phyloP scores from a whole-genome alignment of 2,329 filamentous ascomycete genomes.

The Albifimbria verrucaria region DNA sequence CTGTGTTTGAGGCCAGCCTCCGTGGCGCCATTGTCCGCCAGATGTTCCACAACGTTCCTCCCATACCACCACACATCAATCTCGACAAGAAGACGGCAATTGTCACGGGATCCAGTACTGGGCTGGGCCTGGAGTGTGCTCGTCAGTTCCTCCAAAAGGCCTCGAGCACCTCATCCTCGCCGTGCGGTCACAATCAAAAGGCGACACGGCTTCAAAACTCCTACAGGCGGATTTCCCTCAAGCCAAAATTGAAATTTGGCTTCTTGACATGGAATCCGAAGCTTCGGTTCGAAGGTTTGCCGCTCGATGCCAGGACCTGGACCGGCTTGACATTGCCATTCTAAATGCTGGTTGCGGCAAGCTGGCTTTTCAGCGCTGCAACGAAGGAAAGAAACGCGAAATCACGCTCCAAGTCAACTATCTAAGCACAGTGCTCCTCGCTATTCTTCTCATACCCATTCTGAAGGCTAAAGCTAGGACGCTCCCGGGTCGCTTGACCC shows the following conservation, averaged over 20 bases:
- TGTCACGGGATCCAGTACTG: slow-evolving; percentile 41
- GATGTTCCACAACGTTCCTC: slow-evolving; percentile 9
- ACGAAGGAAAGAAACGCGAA: slow-evolving; percentile 30
- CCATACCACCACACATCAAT: slow-evolving; percentile 9
- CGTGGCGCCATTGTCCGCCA: slow-evolving; percentile 6
- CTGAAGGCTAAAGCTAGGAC: slow-evolving; percentile 10
- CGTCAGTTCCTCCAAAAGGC: slow-evolving; percentile 20
- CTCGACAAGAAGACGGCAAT: slow-evolving; percentile 35
- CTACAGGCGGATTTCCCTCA: slow-evolving; percentile 3
- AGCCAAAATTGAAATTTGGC: slow-evolving; percentile 7
- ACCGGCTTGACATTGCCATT: not conserved
- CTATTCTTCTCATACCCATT: not conserved
- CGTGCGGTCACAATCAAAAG: not conserved
- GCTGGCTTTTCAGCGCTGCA: slow-evolving; percentile 8
- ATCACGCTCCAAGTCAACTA: slow-evolving; percentile 35
- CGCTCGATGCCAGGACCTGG: not conserved
- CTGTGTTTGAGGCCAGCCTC: slow-evolving; percentile 6
- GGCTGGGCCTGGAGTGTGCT: slow-evolving; percentile 40
- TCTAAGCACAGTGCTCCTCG: slow-evolving; percentile 23
- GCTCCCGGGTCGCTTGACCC: slow-evolving; percentile 20
- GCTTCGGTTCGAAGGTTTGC: slow-evolving; percentile 1
- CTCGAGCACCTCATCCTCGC: not conserved
- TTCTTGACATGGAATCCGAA: slow-evolving; percentile 8
- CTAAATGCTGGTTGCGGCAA: slow-evolving; percentile 8
- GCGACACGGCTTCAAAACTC: slow-evolving; percentile 1